Conservation (phyloP, 345 rosid species). For the Sisymbrium irio region DNA sequence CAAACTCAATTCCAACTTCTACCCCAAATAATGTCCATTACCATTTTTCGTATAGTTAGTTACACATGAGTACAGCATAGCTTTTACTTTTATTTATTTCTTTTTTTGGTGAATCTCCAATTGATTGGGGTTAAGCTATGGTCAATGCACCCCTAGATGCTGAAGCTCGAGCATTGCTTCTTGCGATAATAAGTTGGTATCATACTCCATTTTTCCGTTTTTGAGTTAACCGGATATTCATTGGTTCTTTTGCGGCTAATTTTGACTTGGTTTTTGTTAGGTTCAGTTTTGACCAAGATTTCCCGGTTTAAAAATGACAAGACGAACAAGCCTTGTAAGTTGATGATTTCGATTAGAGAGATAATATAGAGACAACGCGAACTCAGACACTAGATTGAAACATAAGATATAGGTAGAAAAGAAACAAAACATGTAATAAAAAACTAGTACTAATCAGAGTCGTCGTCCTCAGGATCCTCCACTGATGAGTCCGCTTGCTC, state of each 20-base stretch:
- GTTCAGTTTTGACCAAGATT: background rate
- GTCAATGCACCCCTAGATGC: too few relatives aligned
- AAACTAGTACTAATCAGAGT: constrained; percentile 33
- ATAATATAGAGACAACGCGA: background rate
- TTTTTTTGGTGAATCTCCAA: too few relatives aligned
- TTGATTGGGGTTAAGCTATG: too few relatives aligned
- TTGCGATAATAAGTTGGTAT: too few relatives aligned
- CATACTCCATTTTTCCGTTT: too few relatives aligned
- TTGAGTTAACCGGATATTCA: background rate
- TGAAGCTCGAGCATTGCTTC: too few relatives aligned
- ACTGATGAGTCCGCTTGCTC: constrained; percentile 36
- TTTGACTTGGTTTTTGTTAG: background rate
- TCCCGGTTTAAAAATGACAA: background rate
- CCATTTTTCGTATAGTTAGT: too few relatives aligned
- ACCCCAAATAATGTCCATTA: too few relatives aligned
- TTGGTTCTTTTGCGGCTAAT: too few relatives aligned
- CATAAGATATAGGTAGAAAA: background rate
- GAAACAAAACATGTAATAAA: background rate
- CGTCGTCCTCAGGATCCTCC: constrained; percentile 38
- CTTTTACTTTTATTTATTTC: too few relatives aligned
- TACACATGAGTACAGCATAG: too few relatives aligned
- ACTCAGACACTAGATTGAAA: background rate
- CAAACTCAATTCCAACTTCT: too few relatives aligned
- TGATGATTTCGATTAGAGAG: background rate
- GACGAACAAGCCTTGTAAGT: background rate